These are phyloP conservation scores for Rhynchosporium secalis DNA, from an alignment of 2,329 filamentous ascomycete genomes.

Conservation along the genomic window DNA sequence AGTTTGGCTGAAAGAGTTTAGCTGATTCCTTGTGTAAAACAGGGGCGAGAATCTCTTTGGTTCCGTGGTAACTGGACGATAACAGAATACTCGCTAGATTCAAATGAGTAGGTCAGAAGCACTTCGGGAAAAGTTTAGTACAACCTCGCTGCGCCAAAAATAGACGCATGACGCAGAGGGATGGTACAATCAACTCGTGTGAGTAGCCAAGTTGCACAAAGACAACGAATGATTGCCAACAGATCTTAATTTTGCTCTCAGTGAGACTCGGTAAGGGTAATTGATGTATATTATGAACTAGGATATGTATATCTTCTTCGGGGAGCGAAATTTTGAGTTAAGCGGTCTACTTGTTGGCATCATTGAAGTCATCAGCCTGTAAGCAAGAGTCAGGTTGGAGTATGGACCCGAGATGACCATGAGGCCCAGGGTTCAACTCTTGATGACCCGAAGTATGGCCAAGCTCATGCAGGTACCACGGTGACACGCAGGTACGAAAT, in stretches of 20 bases:
- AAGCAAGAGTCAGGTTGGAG: neutral
- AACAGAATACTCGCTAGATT: neutral
- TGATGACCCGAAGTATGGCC: neutral
- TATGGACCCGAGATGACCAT: neutral
- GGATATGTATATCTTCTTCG: neutral
- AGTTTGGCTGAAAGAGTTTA: neutral
- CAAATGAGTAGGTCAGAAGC: slow-evolving; percentile 5
- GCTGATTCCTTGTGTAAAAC: neutral
- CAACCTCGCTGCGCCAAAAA: neutral
- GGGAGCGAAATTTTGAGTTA: neutral
- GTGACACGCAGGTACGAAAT: neutral
- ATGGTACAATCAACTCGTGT: neutral
- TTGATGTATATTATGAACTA: neutral
- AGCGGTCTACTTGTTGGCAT: neutral
- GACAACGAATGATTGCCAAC: neutral
- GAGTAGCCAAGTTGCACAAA: neutral
- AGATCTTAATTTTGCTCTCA: neutral
- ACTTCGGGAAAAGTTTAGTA: neutral
- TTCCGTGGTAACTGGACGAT: slow-evolving; percentile 9
- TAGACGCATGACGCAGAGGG: neutral
- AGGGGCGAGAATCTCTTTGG: neutral
- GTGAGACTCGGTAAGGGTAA: too few relatives aligned
- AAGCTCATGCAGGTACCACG: neutral
- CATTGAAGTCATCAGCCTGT: neutral
- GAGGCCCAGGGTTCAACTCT: neutral